A percentile compares a stretch with the other conserved stretches of the same genome.
These are phyloP conservation scores for Lagenaria siceraria DNA, from an alignment of 306 rosid genomes.

Conservation along the genomic window DNA sequence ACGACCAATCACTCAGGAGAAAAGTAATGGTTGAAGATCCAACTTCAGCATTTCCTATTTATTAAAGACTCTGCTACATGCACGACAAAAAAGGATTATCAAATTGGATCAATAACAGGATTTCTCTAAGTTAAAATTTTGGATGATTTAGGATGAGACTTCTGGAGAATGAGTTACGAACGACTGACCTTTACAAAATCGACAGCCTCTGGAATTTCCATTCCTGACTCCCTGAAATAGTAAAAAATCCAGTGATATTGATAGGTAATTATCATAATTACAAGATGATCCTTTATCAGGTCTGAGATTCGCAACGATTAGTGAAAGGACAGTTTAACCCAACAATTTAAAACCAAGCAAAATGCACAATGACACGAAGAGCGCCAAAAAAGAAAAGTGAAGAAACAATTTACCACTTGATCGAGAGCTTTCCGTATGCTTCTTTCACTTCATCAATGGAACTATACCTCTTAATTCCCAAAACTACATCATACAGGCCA, in stretches of 20 bases:
- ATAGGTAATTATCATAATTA: neutral
- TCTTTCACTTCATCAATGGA: slow-evolving; percentile 52
- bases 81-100: neutral
- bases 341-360: neutral
- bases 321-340: neutral
- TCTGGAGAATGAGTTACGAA: neutral
- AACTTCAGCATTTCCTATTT: neutral
- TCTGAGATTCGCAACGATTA: neutral
- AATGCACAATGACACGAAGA: neutral
- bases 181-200: slow-evolving; percentile 54
- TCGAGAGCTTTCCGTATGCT: slow-evolving; percentile 31
- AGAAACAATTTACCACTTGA: slow-evolving; percentile 11
- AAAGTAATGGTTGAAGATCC: neutral
- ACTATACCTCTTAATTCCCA: slow-evolving; percentile 30
- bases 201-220: slow-evolving; percentile 24
- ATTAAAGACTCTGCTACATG: neutral
- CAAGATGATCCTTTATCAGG: neutral
- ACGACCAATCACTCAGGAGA: neutral
- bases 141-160: neutral
- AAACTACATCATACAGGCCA: slow-evolving; percentile 25
- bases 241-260: neutral
- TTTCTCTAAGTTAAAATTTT: neutral
- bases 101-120: neutral
- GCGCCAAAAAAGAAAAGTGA: neutral
- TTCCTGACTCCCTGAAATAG: slow-evolving; percentile 50